Percentiles rank a stretch among this genome's conserved stretches.
phyloP scores from a whole-genome alignment of 352 stramenopile genomes.

The Phytophthora vignae region DNA sequence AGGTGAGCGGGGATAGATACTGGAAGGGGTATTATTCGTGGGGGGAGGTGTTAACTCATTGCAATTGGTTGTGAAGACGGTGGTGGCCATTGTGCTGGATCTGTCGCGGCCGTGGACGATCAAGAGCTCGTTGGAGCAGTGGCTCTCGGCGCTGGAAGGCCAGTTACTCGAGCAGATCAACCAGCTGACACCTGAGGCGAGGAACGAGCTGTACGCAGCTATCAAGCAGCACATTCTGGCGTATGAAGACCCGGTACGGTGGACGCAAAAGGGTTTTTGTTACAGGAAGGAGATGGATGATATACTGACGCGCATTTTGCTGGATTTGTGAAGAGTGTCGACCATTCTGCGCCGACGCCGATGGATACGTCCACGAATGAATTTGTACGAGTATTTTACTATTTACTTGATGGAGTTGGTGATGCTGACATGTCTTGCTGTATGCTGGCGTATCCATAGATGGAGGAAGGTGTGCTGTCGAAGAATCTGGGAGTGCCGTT shows the following conservation, averaged over 20 bases:
- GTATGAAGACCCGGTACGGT: constrained; percentile 79
- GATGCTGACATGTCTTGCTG: neutral
- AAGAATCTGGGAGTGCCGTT: constrained; percentile 85
- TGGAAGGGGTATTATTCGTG: too few relatives aligned
- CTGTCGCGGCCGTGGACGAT: constrained; percentile 83
- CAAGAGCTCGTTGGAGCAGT: constrained; percentile 84
- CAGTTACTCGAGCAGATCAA: constrained; percentile 81
- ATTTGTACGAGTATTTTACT: constrained; percentile 58
- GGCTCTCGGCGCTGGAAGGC: constrained; percentile 77
- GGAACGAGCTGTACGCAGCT: constrained; percentile 63
- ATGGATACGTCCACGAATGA: constrained; percentile 72
- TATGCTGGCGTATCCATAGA: constrained; percentile 31
- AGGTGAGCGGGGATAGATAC: constrained; percentile 29
- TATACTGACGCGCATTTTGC: constrained; percentile 16
- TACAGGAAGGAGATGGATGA: neutral
- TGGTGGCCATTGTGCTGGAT: constrained; percentile 75
- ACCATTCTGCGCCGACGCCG: constrained; percentile 54
- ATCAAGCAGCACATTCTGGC: constrained; percentile 79
- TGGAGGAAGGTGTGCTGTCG: constrained; percentile 79
- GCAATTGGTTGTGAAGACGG: constrained; percentile 49
- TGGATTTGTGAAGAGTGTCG: constrained; percentile 50
- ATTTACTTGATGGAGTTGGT: neutral
- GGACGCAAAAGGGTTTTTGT: neutral
- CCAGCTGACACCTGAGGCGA: constrained; percentile 53
- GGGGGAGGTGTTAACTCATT: neutral